Base-by-base conservation (phyloP, 2,329 filamentous ascomycete genomes). In the Cryphonectria naterciae region DNA sequence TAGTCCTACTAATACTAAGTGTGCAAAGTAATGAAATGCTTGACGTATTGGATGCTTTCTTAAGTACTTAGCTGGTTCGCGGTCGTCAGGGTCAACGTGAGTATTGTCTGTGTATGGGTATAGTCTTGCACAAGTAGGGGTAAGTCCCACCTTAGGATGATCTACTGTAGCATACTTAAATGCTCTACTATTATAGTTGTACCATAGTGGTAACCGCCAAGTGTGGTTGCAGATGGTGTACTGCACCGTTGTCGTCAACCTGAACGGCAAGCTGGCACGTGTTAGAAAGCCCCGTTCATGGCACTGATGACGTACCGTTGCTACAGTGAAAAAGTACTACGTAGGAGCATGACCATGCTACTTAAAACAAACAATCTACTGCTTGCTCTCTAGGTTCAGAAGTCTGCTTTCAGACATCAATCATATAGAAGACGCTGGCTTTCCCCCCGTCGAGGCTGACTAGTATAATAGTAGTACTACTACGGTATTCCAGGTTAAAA, bases 161-260 rank as follows among this genome's bases (percentile, higher is more conserved):
- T 17, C 17, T 46, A 32, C 28, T 32, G 28, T 32, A 46, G 22
- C 46, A 49, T n/a, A n/a, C 46, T 49, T 19, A 6, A 22, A 15
- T 46, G 17, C 4, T 17, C 43, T 22, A 17, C 46, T 49, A 49
- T 49, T 39, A 39, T 39, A n/a, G 19, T n/a, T 49, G 46, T 49
- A 46, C 15, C 43, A 11, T 49, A 54, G n/a, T 5, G 7, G 52
- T 54, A 58, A n/a, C 4, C 25, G 32, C 25, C 13, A 15, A 32
- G 54, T 58, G 52, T 58, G 54, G 54, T 58, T 58, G 28, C 54
- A 58, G 28, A 32, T 58, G 15, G 54, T 58, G 25, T 56, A 32
- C 54, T 32, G 52, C 52, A 56, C 52, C 8, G 25, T 32, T 32
- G 54, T 58, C 17, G 25, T 25, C 52, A 17, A 56, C 28, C 28